These are phyloP conservation scores for Didymella keratinophila DNA, from an alignment of 2,329 filamentous ascomycete genomes.

Conservation along the genomic window DNA sequence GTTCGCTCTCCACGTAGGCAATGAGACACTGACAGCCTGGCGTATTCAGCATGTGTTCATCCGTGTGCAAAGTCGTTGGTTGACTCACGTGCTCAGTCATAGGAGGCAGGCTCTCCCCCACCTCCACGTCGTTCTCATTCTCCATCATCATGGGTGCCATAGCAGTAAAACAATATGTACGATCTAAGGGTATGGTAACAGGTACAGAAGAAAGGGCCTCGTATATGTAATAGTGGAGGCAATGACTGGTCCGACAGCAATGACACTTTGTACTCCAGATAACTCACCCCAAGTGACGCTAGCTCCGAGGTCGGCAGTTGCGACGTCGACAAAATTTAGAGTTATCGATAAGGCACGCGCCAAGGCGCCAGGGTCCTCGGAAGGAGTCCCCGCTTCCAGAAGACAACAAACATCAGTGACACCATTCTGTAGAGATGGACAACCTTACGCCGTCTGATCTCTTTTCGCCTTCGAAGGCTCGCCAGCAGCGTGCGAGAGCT, in stretches of 20 bases:
- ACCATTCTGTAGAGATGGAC: constrained; percentile 32
- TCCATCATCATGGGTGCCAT: constrained; percentile 36
- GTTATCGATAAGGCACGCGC: constrained; percentile 44
- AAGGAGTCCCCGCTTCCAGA: constrained; percentile 9
- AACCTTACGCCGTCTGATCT: constrained; percentile 55
- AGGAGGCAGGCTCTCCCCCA: constrained; percentile 50
- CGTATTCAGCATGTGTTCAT: constrained; percentile 25
- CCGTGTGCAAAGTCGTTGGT: constrained; percentile 7
- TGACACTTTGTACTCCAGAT: constrained; percentile 18
- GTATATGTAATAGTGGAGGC: constrained; percentile 16
- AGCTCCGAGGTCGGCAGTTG: constrained; percentile 47
- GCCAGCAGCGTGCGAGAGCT: constrained; percentile 79
- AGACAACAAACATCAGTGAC: constrained; percentile 15
- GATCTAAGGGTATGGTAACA: constrained; percentile 8
- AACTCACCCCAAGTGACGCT: constrained; percentile 16
- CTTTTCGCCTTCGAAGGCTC: constrained; percentile 69
- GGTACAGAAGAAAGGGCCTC: constrained; percentile 6
- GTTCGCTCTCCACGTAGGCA: constrained; percentile 92
- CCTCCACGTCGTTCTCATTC: constrained; percentile 47
- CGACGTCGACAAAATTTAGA: constrained; percentile 31
- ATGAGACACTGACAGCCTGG: constrained; percentile 92
- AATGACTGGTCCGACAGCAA: constrained; percentile 13
- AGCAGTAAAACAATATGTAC: constrained; percentile 19
- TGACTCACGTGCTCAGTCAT: constrained; percentile 52
- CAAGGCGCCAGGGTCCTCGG: constrained; percentile 5